These are phyloP conservation scores for Globisporangium orthogonon DNA, from an alignment of 352 stramenopile genomes.

Conservation along the genomic window DNA sequence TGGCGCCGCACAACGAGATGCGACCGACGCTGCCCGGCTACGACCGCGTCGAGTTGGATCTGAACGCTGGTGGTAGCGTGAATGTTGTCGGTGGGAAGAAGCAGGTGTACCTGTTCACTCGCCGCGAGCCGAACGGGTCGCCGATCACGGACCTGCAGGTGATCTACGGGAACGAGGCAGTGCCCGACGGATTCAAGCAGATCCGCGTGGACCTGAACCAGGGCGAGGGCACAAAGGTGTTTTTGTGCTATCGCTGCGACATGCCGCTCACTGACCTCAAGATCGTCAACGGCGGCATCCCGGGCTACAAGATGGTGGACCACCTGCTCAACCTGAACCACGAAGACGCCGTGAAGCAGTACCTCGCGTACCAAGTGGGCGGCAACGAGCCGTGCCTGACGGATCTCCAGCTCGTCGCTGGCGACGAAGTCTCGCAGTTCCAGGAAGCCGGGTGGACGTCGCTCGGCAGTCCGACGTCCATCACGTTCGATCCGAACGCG, in stretches of 20 bases:
- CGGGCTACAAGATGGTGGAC: conserved; percentile 80
- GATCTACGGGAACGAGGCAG: conserved; percentile 66
- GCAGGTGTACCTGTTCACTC: conserved; percentile 82
- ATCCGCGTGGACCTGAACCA: conserved; percentile 86
- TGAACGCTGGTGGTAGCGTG: conserved; percentile 61
- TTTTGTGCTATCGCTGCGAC: conserved; percentile 83
- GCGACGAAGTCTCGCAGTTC: conserved; percentile 31
- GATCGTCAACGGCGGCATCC: conserved; percentile 78
- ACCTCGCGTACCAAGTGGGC: conserved; percentile 77
- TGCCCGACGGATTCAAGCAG: conserved; percentile 85
- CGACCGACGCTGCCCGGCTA: conserved; percentile 67
- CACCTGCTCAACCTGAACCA: conserved; percentile 65
- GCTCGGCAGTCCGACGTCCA: conserved; percentile 52
- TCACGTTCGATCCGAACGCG: conserved; percentile 13
- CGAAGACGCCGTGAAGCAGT: conserved; percentile 67
- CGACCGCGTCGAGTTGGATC: conserved; percentile 73
- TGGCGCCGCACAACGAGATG: conserved; percentile 39
- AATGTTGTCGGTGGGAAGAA: conserved; percentile 58
- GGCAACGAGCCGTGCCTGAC: conserved; percentile 79
- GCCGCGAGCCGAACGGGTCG: conserved; percentile 63
- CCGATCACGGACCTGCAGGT: conserved; percentile 84
- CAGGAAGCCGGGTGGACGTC: conserved; percentile 59
- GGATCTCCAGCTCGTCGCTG: conserved; percentile 59
- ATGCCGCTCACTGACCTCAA: conserved; percentile 87
- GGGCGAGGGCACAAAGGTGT: conserved; percentile 75